Evolutionary conservation across 352 stramenopile genomes (phyloP).

Genomic region (Globisporangium radiosum): DNA sequence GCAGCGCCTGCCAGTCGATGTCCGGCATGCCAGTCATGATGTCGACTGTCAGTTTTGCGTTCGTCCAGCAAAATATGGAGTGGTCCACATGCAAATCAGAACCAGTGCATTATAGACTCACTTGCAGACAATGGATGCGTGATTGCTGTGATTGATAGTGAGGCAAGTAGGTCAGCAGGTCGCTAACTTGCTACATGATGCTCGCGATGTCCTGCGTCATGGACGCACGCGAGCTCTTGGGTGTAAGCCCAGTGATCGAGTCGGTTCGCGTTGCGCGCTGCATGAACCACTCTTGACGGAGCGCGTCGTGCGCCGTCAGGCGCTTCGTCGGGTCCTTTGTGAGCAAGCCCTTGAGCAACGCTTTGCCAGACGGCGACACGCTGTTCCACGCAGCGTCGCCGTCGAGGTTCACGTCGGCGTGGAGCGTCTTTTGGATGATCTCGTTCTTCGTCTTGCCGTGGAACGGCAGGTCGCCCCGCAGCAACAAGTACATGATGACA

Average conservation of each 20-base stretch:
- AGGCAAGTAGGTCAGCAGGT: no score
- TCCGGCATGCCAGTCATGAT: neutral
- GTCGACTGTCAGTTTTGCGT: no score
- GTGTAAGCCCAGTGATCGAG: slow-evolving; percentile 6
- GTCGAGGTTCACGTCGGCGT: slow-evolving; percentile 80
- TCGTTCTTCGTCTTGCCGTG: slow-evolving; percentile 88
- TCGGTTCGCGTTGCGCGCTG: slow-evolving; percentile 11
- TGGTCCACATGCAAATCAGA: no score
- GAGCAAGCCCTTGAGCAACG: slow-evolving; percentile 72
- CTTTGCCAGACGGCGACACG: slow-evolving; percentile 51
- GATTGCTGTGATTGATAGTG: no score
- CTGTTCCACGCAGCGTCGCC: slow-evolving; percentile 45
- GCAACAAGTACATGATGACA: slow-evolving; percentile 91
- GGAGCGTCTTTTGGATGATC: slow-evolving; percentile 90
- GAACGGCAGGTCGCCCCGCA: slow-evolving; percentile 88
- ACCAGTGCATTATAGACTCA: no score
- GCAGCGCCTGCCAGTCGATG: slow-evolving; percentile 14
- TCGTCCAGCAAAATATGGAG: no score
- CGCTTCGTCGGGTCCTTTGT: slow-evolving; percentile 78
- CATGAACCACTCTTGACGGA: slow-evolving; percentile 80
- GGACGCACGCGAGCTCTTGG: slow-evolving; percentile 18
- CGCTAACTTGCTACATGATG: no score
- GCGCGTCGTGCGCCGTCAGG: slow-evolving; percentile 74
- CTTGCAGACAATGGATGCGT: no score
- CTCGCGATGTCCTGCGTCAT: slow-evolving; percentile 14